Base-by-base conservation (phyloP, 305 asterid genomes). In the Striga hermonthica region DNA sequence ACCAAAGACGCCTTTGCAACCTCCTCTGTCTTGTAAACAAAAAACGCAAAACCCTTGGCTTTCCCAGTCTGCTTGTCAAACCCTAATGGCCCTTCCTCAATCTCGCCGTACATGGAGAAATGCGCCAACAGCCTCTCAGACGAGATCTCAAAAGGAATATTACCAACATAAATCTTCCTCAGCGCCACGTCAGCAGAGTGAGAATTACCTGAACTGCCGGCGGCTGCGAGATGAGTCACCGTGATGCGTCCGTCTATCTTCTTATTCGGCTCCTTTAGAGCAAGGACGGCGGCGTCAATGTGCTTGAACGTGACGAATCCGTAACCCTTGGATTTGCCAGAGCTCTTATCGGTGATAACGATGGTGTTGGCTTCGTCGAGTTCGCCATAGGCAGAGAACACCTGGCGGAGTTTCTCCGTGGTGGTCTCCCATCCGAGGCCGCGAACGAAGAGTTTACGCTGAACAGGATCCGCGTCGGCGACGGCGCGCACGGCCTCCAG, bases 361-460 rank as follows among this genome's bases (percentile, higher is more conserved):
- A 92, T 86, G 4, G 84, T 76, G 12, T 83, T 83, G 34, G 90
- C 95, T 60, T 93, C 98, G 28, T 93, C 98, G 12, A 93, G 82
- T 16, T 90, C 97, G 0, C 98, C 98, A 45, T 67, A 86, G 0
- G 71, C 71, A 0, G 96, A 81, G 79, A 93, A 93, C 4, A 83
- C 89, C 36, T 84, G 79, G 10, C 90, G 86, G 66, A 90, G 90
- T 67, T 85, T 90, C 12, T 93, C 98, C 6, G 98, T 93, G 15
- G 89, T 83, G 59, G 97, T 93, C 66, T 90, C 97, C 98, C 98
- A 93, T 2, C 97, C 98, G 6, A 93, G 94, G 10, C 97, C 98
- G 4, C 97, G 97, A 16, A 90, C 83, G 55, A 93, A 93, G 56
- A 90, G 94, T 68, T 93, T 93, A 9, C 97, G 83, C 75, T 84